Evolutionary conservation across 129 eudicot genomes (phyloP), one percentile per base, ranked within the genome.

Genomic region (Pulicaria dysenterica): DNA sequence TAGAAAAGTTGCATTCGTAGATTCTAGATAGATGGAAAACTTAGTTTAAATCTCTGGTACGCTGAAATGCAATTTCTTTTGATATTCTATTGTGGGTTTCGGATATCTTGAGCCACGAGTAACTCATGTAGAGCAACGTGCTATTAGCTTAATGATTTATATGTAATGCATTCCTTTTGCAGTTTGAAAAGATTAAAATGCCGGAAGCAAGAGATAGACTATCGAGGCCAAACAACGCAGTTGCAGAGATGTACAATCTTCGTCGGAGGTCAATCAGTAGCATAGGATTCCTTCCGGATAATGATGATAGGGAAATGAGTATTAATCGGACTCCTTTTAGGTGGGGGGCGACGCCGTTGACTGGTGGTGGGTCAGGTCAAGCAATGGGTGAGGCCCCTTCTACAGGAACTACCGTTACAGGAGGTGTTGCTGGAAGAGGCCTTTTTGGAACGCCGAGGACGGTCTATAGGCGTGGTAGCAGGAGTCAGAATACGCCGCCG

Each of bases 161-260:
- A 12, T 38, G 8, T 24, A 12, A 1, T 39, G 14, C 63, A 13
- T 43, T 63, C 7, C 13, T 70, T 16, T 15, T 72, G 47, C 64
- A 69, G 77, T 47, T 68, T 13, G 66, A 66, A 51, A 10, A 16
- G 74, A 34, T 14, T 47, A 54, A 34, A 34, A 89, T 85, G 91
- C 82, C 85, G 44, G 91, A 81, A 75, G 81, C 87, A 74, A 87
- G 96, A 55, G 95, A 90, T 37, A 48, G 89, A 55, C 41, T 85
- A 60, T 48, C 85, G 47, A 85, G 94, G 85, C 75, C 74, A 9
- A 80, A 73, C 48, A 74, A 67, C 34, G 90, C 80, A 13, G 74
- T 69, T 19, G 70, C 84, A 12, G 77, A 79, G 7, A 8, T 73
- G 5, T 77, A 80, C 47, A 58, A 31, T 10, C 79, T 61, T 37